phyloP scores from a whole-genome alignment of 2,329 filamentous ascomycete genomes.

The Alternaria alternata region DNA sequence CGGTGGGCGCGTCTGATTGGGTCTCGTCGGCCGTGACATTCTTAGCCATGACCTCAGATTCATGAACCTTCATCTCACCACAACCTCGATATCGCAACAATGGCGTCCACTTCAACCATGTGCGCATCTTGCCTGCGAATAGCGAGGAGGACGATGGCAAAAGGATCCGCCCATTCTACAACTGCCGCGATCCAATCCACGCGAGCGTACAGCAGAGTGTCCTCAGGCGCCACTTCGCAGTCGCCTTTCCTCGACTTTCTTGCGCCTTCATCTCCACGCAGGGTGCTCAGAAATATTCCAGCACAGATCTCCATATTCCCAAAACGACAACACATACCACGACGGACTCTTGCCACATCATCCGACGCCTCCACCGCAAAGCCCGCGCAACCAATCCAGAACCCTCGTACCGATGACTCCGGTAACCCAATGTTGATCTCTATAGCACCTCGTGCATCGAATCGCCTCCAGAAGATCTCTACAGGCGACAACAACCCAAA shows the following conservation, averaged over 20 bases:
- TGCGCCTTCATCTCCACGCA: constrained; percentile 27
- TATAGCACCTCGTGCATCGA: constrained; percentile 78
- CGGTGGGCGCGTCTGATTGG: constrained; percentile 20
- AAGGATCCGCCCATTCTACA: constrained; percentile 3
- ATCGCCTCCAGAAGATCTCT: constrained; percentile 73
- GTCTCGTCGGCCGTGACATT: constrained; percentile 6
- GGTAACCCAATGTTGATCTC: constrained; percentile 84
- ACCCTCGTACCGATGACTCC: constrained; percentile 81
- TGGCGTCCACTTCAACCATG: constrained; percentile 40
- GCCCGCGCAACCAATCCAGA: constrained; percentile 58
- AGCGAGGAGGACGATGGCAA: constrained; percentile 16
- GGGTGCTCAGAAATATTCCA: background rate
- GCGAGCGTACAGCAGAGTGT: constrained; percentile 32
- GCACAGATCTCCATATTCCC: background rate
- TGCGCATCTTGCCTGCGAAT: constrained; percentile 44
- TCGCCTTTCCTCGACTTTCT: constrained; percentile 46
- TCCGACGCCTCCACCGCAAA: constrained; percentile 32
- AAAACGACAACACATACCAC: constrained; percentile 43
- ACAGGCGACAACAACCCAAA: constrained; percentile 69
- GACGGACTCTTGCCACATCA: constrained; percentile 46
- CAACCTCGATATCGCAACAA: constrained; percentile 14
- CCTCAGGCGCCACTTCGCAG: constrained; percentile 30
- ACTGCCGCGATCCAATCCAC: constrained; percentile 10
- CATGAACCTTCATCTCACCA: constrained; percentile 6
- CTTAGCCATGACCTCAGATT: constrained; percentile 25